phyloP scores from a whole-genome alignment of 2,329 filamentous ascomycete genomes.

The Trichophyton mentagrophytes region DNA sequence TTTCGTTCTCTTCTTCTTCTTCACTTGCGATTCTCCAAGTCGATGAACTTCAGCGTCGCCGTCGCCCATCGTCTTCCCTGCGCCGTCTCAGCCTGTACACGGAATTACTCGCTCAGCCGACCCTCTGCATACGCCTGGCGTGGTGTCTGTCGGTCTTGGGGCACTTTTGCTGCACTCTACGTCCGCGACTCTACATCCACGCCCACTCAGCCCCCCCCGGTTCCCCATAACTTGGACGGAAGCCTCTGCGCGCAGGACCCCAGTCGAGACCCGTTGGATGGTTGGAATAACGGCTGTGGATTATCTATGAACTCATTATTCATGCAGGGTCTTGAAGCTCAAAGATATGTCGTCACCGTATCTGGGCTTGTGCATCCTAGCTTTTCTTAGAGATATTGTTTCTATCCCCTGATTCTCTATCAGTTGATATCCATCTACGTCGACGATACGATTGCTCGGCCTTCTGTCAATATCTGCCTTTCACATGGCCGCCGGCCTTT shows the following conservation, averaged over 20 bases:
- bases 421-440: slow-evolving; percentile 4
- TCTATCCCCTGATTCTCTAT: slow-evolving; percentile 21
- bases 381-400: slow-evolving; percentile 28
- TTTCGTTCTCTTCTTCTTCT: neutral
- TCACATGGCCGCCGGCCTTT: slow-evolving; percentile 1
- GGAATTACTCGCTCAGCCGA: neutral
- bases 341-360: slow-evolving; percentile 35
- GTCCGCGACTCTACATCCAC: neutral
- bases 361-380: slow-evolving; percentile 32
- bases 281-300: neutral
- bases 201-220: neutral
- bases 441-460: neutral
- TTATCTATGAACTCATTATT: slow-evolving; percentile 16
- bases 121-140: neutral
- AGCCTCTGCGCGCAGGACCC: neutral
- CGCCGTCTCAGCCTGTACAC: neutral
- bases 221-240: neutral
- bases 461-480: neutral
- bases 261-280: neutral
- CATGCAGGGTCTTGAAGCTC: slow-evolving; percentile 31
- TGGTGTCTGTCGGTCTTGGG: neutral
- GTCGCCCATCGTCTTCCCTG: neutral
- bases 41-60: neutral
- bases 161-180: neutral
- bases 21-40: neutral